Evolutionary conservation across 208 protist genomes (phyloP).

Genomic region (Lotmaria passim): DNA sequence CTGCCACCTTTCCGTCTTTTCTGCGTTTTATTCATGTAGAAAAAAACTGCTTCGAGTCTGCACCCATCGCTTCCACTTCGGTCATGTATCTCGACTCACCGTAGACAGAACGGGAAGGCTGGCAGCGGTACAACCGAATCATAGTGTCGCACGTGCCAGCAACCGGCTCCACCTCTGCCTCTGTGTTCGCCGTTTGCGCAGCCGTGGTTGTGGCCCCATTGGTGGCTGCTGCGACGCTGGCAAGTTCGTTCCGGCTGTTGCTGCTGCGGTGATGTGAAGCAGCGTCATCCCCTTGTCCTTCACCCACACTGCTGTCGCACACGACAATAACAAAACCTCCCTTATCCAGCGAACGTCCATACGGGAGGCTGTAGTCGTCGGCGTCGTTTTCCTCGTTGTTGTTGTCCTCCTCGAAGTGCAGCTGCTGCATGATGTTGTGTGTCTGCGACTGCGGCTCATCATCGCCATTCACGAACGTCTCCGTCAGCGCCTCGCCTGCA

Average conservation of each 20-base stretch:
- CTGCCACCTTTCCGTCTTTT: not conserved
- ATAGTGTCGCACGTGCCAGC: not conserved
- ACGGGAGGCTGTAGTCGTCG: not conserved
- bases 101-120: not conserved
- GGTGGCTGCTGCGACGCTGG: not conserved
- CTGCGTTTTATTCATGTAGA: not conserved
- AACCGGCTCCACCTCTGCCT: no score
- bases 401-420: not conserved
- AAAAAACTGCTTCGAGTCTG: not conserved
- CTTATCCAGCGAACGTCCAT: not conserved
- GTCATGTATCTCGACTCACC: slow-evolving; percentile 18
- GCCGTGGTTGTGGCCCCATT: not conserved
- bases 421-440: not conserved
- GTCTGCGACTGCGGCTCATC: not conserved
- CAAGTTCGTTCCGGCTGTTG: not conserved
- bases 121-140: slow-evolving; percentile 1
- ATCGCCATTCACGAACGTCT: not conserved
- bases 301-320: not conserved
- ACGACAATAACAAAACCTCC: slow-evolving; percentile 22
- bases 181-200: not conserved
- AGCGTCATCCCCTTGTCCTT: no score
- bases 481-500: not conserved
- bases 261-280: no score
- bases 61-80: not conserved
- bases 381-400: not conserved